These are phyloP conservation scores for Aureobasidium leucospermi DNA, from an alignment of 2,329 filamentous ascomycete genomes.

Conservation along the genomic window DNA sequence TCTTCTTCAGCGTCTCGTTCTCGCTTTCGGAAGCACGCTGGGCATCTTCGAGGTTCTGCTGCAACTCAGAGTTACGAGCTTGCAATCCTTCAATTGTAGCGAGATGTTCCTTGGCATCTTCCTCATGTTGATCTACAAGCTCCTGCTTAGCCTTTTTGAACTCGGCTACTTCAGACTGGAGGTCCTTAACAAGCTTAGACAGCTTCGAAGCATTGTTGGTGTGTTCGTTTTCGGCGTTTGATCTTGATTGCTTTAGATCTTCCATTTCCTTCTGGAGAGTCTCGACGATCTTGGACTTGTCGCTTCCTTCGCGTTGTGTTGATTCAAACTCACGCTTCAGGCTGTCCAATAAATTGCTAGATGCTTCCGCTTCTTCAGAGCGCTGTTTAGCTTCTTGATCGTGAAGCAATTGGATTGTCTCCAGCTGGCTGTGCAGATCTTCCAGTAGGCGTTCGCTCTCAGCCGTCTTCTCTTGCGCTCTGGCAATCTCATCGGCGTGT, in stretches of 20 bases:
- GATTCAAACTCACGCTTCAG: constrained; percentile 15
- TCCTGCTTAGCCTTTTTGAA: constrained; percentile 10
- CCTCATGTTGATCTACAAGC: constrained; percentile 6
- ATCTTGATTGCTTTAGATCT: constrained; percentile 11
- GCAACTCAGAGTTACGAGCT: neutral
- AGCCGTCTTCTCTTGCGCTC: neutral
- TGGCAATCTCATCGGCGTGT: neutral
- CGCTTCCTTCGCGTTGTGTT: constrained; percentile 19
- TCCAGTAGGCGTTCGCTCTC: constrained; percentile 7
- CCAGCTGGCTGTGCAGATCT: neutral
- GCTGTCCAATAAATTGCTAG: constrained; percentile 4
- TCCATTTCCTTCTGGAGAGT: constrained; percentile 17
- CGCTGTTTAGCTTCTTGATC: constrained; percentile 5
- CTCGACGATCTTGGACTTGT: constrained; percentile 18
- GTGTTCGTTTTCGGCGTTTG: constrained; percentile 3
- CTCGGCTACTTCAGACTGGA: constrained; percentile 8
- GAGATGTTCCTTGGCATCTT: constrained; percentile 12
- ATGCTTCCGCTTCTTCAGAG: constrained; percentile 7
- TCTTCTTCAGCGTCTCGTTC: neutral
- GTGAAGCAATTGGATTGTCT: neutral
- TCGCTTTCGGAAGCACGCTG: neutral
- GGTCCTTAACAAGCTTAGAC: neutral
- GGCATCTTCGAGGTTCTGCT: constrained; percentile 4
- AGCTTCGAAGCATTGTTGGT: constrained; percentile 10
- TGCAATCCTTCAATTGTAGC: neutral